These are phyloP conservation scores for Cercospora sp. DNA, from an alignment of 2,329 filamentous ascomycete species.

Conservation along the genomic window DNA sequence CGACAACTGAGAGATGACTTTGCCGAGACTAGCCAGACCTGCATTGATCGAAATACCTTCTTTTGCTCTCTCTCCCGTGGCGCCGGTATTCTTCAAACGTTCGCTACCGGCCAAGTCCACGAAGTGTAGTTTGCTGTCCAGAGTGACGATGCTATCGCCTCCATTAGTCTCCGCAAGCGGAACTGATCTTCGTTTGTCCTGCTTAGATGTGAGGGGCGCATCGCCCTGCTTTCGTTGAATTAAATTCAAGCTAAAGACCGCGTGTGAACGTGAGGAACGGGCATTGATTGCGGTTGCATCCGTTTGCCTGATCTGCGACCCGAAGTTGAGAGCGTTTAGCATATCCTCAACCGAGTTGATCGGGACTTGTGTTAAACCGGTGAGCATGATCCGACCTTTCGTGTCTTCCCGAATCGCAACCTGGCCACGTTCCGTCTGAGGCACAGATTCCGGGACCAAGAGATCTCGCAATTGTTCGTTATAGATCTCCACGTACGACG, in stretches of 20 bases:
- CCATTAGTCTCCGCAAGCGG: conserved; percentile 75
- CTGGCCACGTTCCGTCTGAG: conserved; percentile 66
- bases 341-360: conserved; percentile 92
- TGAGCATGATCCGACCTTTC: conserved; percentile 91
- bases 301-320: conserved; percentile 91
- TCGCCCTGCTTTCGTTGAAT: conserved; percentile 73
- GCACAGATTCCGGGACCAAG: conserved; percentile 72
- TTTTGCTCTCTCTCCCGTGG: conserved; percentile 88
- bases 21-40: conserved; percentile 88
- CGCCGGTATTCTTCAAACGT: conserved; percentile 93
- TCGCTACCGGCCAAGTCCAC: conserved; percentile 97
- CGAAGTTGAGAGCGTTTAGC: conserved; percentile 84
- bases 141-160: conserved; percentile 70
- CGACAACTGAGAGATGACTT: conserved; percentile 96
- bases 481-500: conserved; percentile 79
- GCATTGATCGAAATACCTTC: conserved; percentile 99
- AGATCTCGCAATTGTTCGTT: conserved; percentile 94
- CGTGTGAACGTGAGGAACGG: conserved; percentile 94
- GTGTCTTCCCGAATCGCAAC: conserved; percentile 94
- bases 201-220: conserved; percentile 52
- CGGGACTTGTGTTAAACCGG: conserved; percentile 81
- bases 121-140: conserved; percentile 98
- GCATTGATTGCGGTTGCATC: conserved; percentile 97
- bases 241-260: conserved; percentile 93
- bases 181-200: conserved; percentile 84